Base-by-base conservation (phyloP, 176 grass and related monocot genomes). In the Oryza glumipatula region DNA sequence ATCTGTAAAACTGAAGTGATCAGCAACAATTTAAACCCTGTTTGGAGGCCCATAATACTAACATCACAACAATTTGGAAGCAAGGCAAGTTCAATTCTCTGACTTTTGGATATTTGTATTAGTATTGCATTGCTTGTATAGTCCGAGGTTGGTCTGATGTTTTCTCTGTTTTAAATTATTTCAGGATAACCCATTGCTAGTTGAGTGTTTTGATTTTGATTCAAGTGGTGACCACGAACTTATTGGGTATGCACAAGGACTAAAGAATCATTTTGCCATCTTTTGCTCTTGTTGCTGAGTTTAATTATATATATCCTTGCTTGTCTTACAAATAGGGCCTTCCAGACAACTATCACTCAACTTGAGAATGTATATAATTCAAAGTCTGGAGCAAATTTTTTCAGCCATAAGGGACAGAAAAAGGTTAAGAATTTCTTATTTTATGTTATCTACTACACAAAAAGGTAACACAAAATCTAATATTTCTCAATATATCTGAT, bases 181-280 rank as follows among this genome's bases (percentile, higher is more conserved):
- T 76, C 91, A 99, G 96, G 96, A 99, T 74, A 95, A 99, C 90
- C 96, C 93, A 45, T 83, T 96, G 88, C 84, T 99, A 56, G 79
- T 99, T 36, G 93, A 99, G 86, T 99, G 96, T 88, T 99, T 94
- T 89, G 89, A 99, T 88, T 99, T 99, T 80, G 88, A 99, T 46
- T 73, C 75, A 63, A 94, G 70, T 94, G 96, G 96, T 65, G 80
- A 94, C n/a, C 93, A 99, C 76, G 78, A 81, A 65, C 70, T 89
- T 76, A 82, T 99, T 81, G 96, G 96, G 96, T 99, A 99, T 32
- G 64, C 66, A 79, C 26, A 83, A 49, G 76, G 7, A 19, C 41
- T 74, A 4, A 44, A 43, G 1, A 80, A 83, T 13, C 84, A 56
- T 72, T 82, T 86, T 43, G 14, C 23, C 75, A 70, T 88, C 23